Base-by-base conservation (phyloP, 2,329 filamentous ascomycete genomes). In the Colletotrichum destructivum region DNA sequence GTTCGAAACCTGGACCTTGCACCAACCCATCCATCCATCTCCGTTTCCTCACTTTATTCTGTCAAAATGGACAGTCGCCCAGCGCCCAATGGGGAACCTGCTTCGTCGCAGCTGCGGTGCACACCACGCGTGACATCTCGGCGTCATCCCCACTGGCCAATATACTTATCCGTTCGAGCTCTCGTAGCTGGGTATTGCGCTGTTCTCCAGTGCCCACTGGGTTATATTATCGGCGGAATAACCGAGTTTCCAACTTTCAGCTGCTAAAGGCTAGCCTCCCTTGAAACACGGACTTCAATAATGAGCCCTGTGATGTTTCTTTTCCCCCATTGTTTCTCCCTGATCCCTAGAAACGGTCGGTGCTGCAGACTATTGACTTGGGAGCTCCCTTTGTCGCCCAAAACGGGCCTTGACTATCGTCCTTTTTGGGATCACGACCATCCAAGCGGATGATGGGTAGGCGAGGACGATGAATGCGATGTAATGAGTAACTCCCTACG, bases 1-100 rank as follows among this genome's bases (percentile, higher is more conserved):
- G 64, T 72, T 68, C 57, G 65, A 23, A 69, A 64, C 69, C 69
- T 72, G 69, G 69, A 72, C 69, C 69, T 72, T 72, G 69, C 69
- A 72, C 60, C 59, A 63, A 64, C 54, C 66, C 69, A 54, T 69
- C 40, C 31, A 35, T 31, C 31, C 31, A 31, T 35, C 31, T 59
- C 62, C 64, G 64, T 46, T 42, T 44, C 38, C 52, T 62, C 64
- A 62, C 26, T 54, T 52, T 23, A 49, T 21, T 68, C 64, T 52
- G 56, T 54, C 49, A 13, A 46, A 59, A 31, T 42, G 54, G 54
- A 55, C 47, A 64, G 60, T 46, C 40, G 47, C 65, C 59, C 46
- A 72, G 47, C 40, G 47, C n/a, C 26, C 21, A 59, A 52, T 49
- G 31, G 60, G 44, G 55, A 66, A 56, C 55, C 31, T 47, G 26